Base-by-base conservation (phyloP, 106 monocot species). In the Dactylorhiza incarnata region DNA sequence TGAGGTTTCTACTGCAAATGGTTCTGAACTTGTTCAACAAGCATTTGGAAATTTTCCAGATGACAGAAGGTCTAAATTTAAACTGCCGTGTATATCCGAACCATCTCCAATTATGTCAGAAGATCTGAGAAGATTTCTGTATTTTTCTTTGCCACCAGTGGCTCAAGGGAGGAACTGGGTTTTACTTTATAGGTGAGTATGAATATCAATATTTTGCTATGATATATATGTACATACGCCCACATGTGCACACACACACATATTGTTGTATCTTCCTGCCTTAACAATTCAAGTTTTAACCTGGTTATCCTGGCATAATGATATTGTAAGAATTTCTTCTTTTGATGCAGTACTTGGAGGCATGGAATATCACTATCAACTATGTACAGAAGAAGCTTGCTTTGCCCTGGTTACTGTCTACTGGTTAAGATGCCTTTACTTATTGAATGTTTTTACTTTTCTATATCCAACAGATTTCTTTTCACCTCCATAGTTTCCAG, bases 321-420 rank as follows among this genome's bases (percentile, higher is more conserved):
- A 66, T 74, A 49, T 73, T 43, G 23, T 37, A 65, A 29, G 9
- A 26, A 43, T 49, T 75, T 51, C 44, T 9, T 20, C 6, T 24
- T 74, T 48, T 74, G 56, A 45, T 90, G 81, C 85, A 99, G 99
- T 73, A 99, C 99, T 51, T 88, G 92, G 99, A 88, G 89, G 79
- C 94, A 99, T 83, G 99, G 99, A 17, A 99, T 99, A 72, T 99
- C 94, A 73, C 82, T 99, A 61, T 92, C 91, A 71, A 99, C 91
- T 24, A 50, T 99, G 75, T 99, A 99, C 65, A 89, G 99, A 67
- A 91, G 88, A 87, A 99, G 99, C 80, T 75, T 78, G 51, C 83
- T 99, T 45, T 99, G 91, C 65, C 99, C 99, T 78, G 99, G 99
- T 81, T 85, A 86, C 81, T 88, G 83, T 70, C 78, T 94, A 19